A percentile compares a stretch with the other conserved stretches of the same genome.
Evolutionary conservation across 2,329 filamentous ascomycete species (phyloP).

Genomic region (Pseudogymnoascus sp.): DNA sequence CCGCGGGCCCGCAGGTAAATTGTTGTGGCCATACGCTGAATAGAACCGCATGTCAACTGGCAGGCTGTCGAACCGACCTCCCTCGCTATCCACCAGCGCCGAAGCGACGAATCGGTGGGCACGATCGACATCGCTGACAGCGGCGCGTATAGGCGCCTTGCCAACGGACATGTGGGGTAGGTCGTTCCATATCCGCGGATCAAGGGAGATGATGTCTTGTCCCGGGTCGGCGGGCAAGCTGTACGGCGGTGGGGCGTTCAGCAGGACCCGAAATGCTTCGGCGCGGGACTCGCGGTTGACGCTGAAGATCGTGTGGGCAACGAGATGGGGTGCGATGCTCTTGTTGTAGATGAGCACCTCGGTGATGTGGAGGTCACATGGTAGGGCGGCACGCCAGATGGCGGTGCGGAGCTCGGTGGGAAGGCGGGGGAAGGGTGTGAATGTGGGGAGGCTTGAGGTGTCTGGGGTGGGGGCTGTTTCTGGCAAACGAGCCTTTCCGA

Average conservation of each 20-base stretch:
- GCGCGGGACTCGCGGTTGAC: conserved; percentile 3
- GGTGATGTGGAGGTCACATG: conserved; percentile 5
- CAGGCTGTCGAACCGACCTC: neutral
- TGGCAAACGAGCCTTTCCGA: too few relatives aligned
- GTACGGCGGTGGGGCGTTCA: neutral
- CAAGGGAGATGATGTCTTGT: neutral
- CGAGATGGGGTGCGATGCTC: neutral
- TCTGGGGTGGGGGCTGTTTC: neutral
- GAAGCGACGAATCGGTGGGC: neutral
- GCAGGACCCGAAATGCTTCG: neutral
- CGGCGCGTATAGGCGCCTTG: neutral
- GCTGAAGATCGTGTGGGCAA: neutral
- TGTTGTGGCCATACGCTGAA: neutral
- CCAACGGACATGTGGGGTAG: neutral
- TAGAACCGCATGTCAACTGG: neutral
- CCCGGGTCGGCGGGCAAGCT: neutral
- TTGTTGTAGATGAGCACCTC: neutral
- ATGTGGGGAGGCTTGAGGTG: neutral
- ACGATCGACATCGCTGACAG: neutral
- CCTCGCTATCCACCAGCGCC: neutral
- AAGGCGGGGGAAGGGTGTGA: conserved; percentile 17
- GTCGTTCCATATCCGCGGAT: neutral
- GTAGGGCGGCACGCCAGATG: conserved; percentile 19
- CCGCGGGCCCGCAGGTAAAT: neutral
- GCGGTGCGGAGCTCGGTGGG: conserved; percentile 19